Evolutionary conservation across 139 green algal species (phyloP).

Genomic region (Chlorella sp.): DNA sequence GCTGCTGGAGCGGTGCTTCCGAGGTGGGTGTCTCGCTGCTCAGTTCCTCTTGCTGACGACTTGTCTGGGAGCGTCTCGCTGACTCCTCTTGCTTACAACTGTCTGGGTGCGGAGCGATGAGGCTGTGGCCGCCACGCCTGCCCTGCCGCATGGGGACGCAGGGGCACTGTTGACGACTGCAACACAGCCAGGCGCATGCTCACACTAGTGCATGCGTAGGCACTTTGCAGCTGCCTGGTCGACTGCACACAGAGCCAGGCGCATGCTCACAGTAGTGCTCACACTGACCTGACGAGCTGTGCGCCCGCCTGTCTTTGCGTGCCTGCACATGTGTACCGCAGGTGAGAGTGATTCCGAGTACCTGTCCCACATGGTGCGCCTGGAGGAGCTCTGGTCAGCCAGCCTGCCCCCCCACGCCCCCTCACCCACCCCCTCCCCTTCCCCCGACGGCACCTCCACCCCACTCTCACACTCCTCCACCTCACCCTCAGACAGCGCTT

Average conservation of each 20-base stretch:
- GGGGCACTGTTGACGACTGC: not conserved
- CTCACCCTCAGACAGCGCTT: too few species aligned
- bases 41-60: not conserved
- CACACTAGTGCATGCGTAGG: not conserved
- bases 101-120: too few species aligned
- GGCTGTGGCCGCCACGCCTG: too few species aligned
- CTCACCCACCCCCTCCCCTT: too few species aligned
- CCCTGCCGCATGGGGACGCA: too few species aligned
- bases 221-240: not conserved
- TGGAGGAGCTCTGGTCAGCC: not conserved
- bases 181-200: not conserved
- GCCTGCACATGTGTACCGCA: too few species aligned
- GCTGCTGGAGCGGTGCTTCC: not conserved
- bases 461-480: too few species aligned
- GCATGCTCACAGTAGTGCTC: not conserved
- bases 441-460: too few species aligned
- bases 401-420: not conserved
- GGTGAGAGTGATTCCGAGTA: not conserved
- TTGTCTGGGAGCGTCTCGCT: not conserved
- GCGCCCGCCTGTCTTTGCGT: too few species aligned
- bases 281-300: not conserved
- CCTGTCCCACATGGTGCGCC: not conserved
- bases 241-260: not conserved
- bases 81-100: not conserved
- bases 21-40: not conserved